Percentiles rank a stretch among this genome's conserved stretches.
phyloP scores from a whole-genome alignment of 2,329 filamentous ascomycete species.

The Penicillium sp. region DNA sequence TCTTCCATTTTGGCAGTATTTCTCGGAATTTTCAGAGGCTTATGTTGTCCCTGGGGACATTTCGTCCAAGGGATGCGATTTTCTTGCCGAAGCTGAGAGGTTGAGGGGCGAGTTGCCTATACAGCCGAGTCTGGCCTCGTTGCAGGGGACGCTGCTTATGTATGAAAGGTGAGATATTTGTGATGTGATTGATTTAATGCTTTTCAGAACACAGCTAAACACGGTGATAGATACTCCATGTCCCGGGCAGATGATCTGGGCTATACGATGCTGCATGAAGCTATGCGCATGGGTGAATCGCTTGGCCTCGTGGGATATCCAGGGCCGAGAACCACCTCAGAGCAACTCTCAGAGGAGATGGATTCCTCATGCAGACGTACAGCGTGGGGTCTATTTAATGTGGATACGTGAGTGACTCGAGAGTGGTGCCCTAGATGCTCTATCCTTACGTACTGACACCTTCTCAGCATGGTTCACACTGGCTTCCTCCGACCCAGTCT shows the following conservation, averaged over 20 bases:
- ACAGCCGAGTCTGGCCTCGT: slow-evolving; percentile 34
- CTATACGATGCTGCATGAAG: slow-evolving; percentile 43
- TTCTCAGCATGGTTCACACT: slow-evolving; percentile 39
- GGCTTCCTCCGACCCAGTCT: slow-evolving; percentile 41
- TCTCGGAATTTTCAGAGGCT: slow-evolving; percentile 45
- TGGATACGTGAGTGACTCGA: slow-evolving; percentile 40
- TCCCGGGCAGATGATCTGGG: slow-evolving; percentile 42
- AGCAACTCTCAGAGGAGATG: slow-evolving; percentile 36
- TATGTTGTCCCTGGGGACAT: slow-evolving; percentile 43
- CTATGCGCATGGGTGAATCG: slow-evolving; percentile 39
- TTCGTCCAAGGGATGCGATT: slow-evolving; percentile 41
- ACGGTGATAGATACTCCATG: slow-evolving; percentile 38
- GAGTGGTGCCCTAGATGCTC: no score
- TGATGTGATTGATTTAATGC: neutral
- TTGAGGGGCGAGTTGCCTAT: slow-evolving; percentile 28
- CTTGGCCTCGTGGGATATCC: slow-evolving; percentile 39
- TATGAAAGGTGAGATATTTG: slow-evolving; percentile 36
- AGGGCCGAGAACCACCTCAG: slow-evolving; percentile 26
- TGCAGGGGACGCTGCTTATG: slow-evolving; percentile 43
- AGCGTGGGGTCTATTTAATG: slow-evolving; percentile 45
- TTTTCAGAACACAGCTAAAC: no score
- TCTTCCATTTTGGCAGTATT: slow-evolving; percentile 32
- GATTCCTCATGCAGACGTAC: slow-evolving; percentile 37
- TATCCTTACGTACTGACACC: neutral
- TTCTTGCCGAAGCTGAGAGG: slow-evolving; percentile 43